Base-by-base conservation (phyloP, 2,329 filamentous ascomycete species). In the Rasamsonia emersonii region DNA sequence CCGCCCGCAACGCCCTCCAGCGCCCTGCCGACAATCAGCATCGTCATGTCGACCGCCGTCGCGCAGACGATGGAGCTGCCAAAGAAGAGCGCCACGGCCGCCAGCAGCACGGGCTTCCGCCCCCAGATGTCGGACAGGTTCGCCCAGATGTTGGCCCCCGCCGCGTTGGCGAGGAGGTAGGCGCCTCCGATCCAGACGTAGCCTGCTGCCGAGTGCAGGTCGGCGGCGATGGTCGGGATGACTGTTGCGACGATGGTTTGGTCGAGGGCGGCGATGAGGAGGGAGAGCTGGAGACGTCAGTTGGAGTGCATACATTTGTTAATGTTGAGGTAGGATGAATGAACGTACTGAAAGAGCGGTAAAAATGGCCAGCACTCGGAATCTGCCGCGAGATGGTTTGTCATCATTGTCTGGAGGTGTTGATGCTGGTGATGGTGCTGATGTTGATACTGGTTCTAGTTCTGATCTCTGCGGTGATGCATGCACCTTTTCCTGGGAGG, bases 151-250 rank as follows among this genome's bases (percentile, higher is more conserved):
- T 81, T 79, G 0, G 72, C 74, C 2, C 68, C 68, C 0, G 80
- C 77, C 0, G 80, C 77, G 46, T 75, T 76, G 10, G 77, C 78
- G 8, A 88, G 71, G 3, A 86, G 64, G 53, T 82, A 88, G 0
- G 82, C 75, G 17, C 72, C 77, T 1, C 82, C 82, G 38, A 89
- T 81, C 84, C 82, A 88, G 9, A 77, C 76, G 56, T 86, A 88
- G 15, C 81, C 82, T 10, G 72, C 64, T 3, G 74, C 74, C 4
- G 80, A 82, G 26, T 75, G 50, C 39, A 88, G 73, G 38, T 81
- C 67, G 19, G 67, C 61, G 10, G 65, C 63, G 32, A 79, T 78
- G 1, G 73, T 76, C 0, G 75, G 75, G 0, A 78, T 56, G 2
- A 75, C 73, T 3, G 75, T 78, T 0, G 75, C 72, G 32, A 79